These are phyloP conservation scores for Picea abies DNA, from an alignment of 83 land plant species.

Conservation along the genomic window DNA sequence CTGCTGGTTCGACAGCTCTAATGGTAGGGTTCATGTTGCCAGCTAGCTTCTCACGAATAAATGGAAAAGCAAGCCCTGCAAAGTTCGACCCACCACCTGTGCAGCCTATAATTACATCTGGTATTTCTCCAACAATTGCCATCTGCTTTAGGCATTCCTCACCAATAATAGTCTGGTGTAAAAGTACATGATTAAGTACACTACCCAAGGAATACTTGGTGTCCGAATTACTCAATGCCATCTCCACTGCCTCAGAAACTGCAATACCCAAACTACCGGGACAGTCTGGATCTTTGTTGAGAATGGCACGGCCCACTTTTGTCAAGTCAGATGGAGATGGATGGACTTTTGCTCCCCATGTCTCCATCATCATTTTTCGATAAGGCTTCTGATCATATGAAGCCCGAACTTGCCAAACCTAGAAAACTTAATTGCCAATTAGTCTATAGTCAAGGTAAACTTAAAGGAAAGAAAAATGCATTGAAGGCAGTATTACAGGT, in stretches of 20 bases:
- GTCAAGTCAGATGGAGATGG: slow-evolving; percentile 84
- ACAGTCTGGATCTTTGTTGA: slow-evolving; percentile 58
- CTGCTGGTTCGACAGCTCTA: slow-evolving; percentile 92
- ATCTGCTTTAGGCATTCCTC: slow-evolving; percentile 88
- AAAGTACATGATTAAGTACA: slow-evolving; percentile 89
- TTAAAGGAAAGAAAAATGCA: not conserved
- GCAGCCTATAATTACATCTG: slow-evolving; percentile 91
- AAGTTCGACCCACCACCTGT: slow-evolving; percentile 98
- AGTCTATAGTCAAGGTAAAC: not conserved
- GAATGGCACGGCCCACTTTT: slow-evolving; percentile 62
- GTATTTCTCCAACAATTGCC: slow-evolving; percentile 76
- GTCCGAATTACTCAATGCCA: slow-evolving; percentile 69
- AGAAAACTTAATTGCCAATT: slow-evolving; percentile 11
- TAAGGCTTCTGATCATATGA: slow-evolving; percentile 96
- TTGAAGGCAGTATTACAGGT: not conserved
- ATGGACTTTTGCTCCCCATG: slow-evolving; percentile 96
- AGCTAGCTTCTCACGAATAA: slow-evolving; percentile 81
- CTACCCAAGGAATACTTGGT: slow-evolving; percentile 92
- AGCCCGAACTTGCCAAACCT: slow-evolving; percentile 99
- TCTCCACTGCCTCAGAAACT: slow-evolving; percentile 92
- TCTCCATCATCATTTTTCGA: slow-evolving; percentile 90
- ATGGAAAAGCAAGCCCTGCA: slow-evolving; percentile 85
- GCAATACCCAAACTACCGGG: slow-evolving; percentile 96
- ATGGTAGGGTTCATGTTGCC: slow-evolving; percentile 82
- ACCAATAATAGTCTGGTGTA: slow-evolving; percentile 94